Evolutionary conservation across 176 grass and related monocot species (phyloP), one percentile per base, ranked within the genome.

Genomic region (Metroxylon sagu): DNA sequence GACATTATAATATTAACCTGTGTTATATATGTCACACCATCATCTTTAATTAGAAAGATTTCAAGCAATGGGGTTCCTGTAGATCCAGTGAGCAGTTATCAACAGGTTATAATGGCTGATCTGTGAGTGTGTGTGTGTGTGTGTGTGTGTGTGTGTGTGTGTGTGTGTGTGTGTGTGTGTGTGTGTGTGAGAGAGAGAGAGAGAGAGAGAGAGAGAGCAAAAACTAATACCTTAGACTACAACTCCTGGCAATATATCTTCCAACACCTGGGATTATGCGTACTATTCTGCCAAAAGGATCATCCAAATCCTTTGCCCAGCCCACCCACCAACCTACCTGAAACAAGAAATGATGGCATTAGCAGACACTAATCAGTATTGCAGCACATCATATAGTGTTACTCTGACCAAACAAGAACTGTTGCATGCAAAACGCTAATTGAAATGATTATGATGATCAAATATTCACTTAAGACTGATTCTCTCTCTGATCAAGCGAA

Each of bases 251-350:
- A 14, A 97, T 76, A 48, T 83, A 97, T 91, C 86, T 88, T 14
- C 92, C 92, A 17, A 91, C 66, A 19, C 79, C 80, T 48, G 87
- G 81, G 50, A 72, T 91, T 80, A 97, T 97, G 54, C 76, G 52
- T 48, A 91, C 81, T 25, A 97, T 97, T 70, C 87, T 88, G 26
- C 87, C 87, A 25, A 88, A 88, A 29, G 87, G 85, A 64, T 87
- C 87, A 69, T 85, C 74, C 4, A 75, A 87, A 67, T 85, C 81
- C 73, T 85, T 91, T 5, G 75, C 75, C 18, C 82, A 82, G 10
- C 92, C 83, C 14, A 85, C 83, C 92, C 92, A 97, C 92, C 92
- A 97, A 59, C 92, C 92, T 80, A 88, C 82, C 92, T 97, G 81
- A n/a, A 80, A 84, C 65, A 7, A 25, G 61, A 57, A 62, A 27